Percentiles rank a stretch among this genome's conserved stretches.
These are phyloP conservation scores for Solanum okadae DNA, from an alignment of 257 asterid genomes.

Conservation along the genomic window DNA sequence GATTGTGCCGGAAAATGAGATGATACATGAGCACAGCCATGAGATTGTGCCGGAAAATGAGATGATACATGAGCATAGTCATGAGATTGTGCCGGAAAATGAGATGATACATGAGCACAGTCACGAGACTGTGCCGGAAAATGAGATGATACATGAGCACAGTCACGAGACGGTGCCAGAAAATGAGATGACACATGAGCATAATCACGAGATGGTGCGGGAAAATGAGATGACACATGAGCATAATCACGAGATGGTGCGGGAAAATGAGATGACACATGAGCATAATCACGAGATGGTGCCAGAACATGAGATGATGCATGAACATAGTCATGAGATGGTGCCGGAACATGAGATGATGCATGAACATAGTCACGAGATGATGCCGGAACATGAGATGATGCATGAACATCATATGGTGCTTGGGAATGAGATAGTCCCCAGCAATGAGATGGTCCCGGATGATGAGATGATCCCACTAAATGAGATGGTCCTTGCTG, in stretches of 20 bases:
- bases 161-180: background rate
- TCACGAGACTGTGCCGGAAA: background rate
- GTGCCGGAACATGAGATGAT: background rate
- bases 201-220: background rate
- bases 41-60: background rate
- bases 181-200: background rate
- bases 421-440: background rate
- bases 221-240: background rate
- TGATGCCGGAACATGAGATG: background rate
- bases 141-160: background rate
- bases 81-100: background rate
- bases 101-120: background rate
- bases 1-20: background rate
- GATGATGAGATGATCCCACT: background rate
- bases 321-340: background rate
- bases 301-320: background rate
- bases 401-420: background rate
- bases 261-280: background rate
- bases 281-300: background rate
- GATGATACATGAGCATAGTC: background rate
- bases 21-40: background rate
- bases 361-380: background rate
- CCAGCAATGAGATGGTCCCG: background rate
- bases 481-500: conserved; percentile 49
- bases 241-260: background rate